Evolutionary conservation across 805 yeast species (phyloP), one percentile per base, ranked within the genome.

Genomic region (Clavispora santaluciae): DNA sequence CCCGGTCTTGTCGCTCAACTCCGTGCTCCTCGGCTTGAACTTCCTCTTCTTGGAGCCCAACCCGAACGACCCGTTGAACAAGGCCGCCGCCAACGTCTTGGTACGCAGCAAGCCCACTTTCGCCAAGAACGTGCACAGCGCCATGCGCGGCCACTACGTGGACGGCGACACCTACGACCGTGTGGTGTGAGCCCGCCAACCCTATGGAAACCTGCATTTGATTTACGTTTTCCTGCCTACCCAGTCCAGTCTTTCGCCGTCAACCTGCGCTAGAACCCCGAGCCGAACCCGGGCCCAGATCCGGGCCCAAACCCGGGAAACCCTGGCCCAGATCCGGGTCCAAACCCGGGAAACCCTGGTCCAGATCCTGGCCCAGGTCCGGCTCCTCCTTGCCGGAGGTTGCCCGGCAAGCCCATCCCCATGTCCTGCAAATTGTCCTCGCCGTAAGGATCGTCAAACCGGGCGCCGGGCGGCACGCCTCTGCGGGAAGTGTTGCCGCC

Each of bases 31-130:
- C 29, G 98, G 99, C 0, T 70, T 91, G 40, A 77, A 89, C 54
- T 89, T 83, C 57, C 71, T 91, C 45, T 89, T 91, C 52, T 65
- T 87, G 40, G 97, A 91, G 51, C 96, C 97, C 6, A 91, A 88
- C 58, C 83, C 95, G 1, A 81, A 80, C 46, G 98, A 91, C 59
- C 98, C 98, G 3, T 73, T 91, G 52, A 93, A 93, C 60, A 87
- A 89, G 56, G 85, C 76, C n/a, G 95, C 95, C 2, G 96, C 95
- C 3, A 75, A 76, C 44, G 61, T 58, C 23, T 59, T 69, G 53
- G 71, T 57, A 22, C 65, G 68, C 45, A 61, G 63, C 40, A 61
- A 56, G 30, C 39, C 36, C 22, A 47, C 56, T 28, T 91, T 89
- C 61, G 69, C 69, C 16, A 57, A 68, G 17, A 73, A 78, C 44